These are phyloP conservation scores for Ceratocystis eucalypticola DNA, from an alignment of 2,329 filamentous ascomycete genomes.

Conservation along the genomic window DNA sequence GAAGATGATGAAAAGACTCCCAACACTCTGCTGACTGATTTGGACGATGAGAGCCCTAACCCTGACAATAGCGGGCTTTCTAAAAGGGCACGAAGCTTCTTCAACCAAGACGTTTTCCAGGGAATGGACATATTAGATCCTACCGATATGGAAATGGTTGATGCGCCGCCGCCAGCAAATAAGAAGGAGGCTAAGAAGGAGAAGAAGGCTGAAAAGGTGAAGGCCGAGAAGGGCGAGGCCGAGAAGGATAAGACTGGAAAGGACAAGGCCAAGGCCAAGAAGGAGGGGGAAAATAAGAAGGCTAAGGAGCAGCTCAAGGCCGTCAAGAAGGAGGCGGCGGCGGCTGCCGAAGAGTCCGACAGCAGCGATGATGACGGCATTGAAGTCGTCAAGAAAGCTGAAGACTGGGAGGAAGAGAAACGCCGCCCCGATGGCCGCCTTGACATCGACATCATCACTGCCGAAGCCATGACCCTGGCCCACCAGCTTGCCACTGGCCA, in stretches of 20 bases:
- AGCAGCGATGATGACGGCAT: constrained; percentile 34
- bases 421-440: constrained; percentile 49
- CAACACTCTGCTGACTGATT: constrained; percentile 27
- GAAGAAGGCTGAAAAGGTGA: constrained; percentile 21
- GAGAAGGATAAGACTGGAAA: constrained; percentile 17
- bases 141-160: constrained; percentile 26
- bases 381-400: constrained; percentile 45
- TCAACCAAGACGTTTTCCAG: constrained; percentile 89
- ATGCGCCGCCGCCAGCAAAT: constrained; percentile 23
- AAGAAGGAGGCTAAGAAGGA: constrained; percentile 24
- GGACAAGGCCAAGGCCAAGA: constrained; percentile 19
- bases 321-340: not conserved
- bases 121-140: constrained; percentile 45
- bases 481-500: constrained; percentile 81
- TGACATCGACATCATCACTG: constrained; percentile 98
- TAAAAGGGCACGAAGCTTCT: constrained; percentile 75
- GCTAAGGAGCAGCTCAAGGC: not conserved
- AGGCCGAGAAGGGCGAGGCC: constrained; percentile 26
- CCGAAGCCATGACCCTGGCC: constrained; percentile 94
- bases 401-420: constrained; percentile 54
- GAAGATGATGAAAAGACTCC: constrained; percentile 26
- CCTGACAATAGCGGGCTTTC: constrained; percentile 41
- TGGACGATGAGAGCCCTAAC: constrained; percentile 31
- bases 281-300: constrained; percentile 3
- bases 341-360: constrained; percentile 19